A percentile compares a stretch with the other conserved stretches of the same genome.
These are phyloP conservation scores for Jatropha multifida DNA, from an alignment of 441 rosid species.

Conservation along the genomic window DNA sequence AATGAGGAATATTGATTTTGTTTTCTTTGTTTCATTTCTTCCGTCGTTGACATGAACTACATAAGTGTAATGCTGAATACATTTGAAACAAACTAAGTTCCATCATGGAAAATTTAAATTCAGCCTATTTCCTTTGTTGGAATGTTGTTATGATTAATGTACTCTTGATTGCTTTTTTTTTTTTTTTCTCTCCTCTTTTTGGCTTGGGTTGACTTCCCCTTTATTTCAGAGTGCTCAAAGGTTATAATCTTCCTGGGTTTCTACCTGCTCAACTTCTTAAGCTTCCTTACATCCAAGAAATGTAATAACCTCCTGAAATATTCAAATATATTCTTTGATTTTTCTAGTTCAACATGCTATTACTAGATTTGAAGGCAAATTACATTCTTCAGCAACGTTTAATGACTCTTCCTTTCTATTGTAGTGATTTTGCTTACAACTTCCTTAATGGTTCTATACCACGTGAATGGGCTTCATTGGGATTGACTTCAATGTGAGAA, in stretches of 20 bases:
- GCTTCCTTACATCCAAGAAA: slow-evolving; percentile 65
- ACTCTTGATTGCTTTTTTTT: slow-evolving; percentile 3
- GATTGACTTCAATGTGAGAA: slow-evolving; percentile 38
- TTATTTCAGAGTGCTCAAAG: slow-evolving; percentile 54
- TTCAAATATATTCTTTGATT: neutral
- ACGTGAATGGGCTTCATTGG: slow-evolving; percentile 55
- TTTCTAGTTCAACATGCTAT: neutral
- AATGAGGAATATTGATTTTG: neutral
- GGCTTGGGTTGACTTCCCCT: neutral
- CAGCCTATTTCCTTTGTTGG: neutral
- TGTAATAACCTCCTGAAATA: slow-evolving; percentile 47
- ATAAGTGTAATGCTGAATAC: too few relatives aligned
- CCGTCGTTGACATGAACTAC: neutral
- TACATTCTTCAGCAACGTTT: neutral
- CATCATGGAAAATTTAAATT: neutral
- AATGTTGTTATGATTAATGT: neutral
- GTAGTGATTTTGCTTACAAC: slow-evolving; percentile 80
- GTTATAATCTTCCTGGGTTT: slow-evolving; percentile 71
- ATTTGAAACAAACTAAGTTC: neutral
- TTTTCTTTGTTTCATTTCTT: neutral
- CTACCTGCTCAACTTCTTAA: slow-evolving; percentile 67
- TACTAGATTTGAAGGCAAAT: neutral
- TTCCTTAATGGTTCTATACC: slow-evolving; percentile 74
- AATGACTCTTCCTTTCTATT: slow-evolving; percentile 3
- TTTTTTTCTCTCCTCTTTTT: neutral